A percentile compares a stretch with the other conserved stretches of the same genome.
Conservation (phyloP, 108 stramenopile genomes). For the Cyclotella cryptica region DNA sequence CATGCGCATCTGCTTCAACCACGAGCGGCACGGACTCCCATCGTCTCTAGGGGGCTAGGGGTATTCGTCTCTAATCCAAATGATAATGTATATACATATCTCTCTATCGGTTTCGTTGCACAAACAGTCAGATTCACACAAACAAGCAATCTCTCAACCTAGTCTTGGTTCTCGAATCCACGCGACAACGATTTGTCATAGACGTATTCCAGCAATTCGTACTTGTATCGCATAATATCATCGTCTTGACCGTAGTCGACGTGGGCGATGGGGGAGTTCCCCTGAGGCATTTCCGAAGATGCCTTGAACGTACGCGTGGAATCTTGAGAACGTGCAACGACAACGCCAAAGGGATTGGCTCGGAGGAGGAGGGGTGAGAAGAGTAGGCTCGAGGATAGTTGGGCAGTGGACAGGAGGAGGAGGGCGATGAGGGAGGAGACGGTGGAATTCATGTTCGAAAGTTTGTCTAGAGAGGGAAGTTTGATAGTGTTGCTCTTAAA, state of each 20-base stretch:
- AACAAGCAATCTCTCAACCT: too few relatives aligned
- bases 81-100: too few relatives aligned
- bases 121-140: too few relatives aligned
- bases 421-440: constrained; percentile 14
- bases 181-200: constrained; percentile 34
- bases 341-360: constrained; percentile 17
- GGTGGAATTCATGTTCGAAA: constrained; percentile 22
- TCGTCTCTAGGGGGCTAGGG: not conserved
- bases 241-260: constrained; percentile 38
- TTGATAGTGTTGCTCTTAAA: not conserved
- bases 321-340: not conserved
- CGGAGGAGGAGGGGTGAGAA: constrained; percentile 35
- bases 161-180: constrained; percentile 17
- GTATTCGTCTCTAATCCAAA: too few relatives aligned
- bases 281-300: constrained; percentile 3
- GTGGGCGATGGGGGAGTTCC: not conserved
- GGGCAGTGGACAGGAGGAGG: constrained; percentile 5
- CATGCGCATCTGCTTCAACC: too few relatives aligned
- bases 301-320: not conserved
- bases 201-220: constrained; percentile 22
- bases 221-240: constrained; percentile 30
- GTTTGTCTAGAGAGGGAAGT: not conserved
- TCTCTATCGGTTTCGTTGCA: too few relatives aligned
- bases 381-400: constrained; percentile 24
- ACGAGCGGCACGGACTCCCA: not conserved